These are phyloP conservation scores for Echria macrotheca DNA, from an alignment of 495 filamentous ascomycete genomes.

Conservation along the genomic window DNA sequence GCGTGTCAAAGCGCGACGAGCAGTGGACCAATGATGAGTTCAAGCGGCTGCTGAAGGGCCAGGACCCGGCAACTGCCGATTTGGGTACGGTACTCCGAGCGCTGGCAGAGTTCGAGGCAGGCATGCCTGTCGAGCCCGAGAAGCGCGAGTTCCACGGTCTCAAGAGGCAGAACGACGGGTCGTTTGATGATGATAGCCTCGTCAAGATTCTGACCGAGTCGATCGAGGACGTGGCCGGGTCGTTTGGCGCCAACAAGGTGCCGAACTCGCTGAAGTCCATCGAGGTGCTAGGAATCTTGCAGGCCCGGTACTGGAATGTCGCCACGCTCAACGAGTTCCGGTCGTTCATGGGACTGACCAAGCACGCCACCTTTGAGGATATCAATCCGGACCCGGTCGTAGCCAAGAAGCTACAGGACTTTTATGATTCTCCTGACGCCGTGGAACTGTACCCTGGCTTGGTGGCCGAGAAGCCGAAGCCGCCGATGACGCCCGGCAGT, in stretches of 20 bases:
- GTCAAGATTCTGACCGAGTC: conserved; percentile 53
- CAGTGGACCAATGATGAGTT: conserved; percentile 58
- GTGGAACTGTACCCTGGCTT: conserved; percentile 48
- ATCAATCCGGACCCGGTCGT: conserved; percentile 71
- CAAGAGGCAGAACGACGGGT: conserved; percentile 47
- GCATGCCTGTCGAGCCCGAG: conserved; percentile 48
- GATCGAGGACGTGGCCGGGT: conserved; percentile 46
- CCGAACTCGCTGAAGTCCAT: conserved; percentile 61
- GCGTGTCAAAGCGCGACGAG: conserved; percentile 58
- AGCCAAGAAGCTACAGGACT: conserved; percentile 40
- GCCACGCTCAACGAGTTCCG: conserved; percentile 77
- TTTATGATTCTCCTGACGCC: conserved; percentile 70
- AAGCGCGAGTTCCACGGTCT: conserved; percentile 55
- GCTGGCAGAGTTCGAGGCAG: conserved; percentile 46
- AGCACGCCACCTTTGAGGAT: conserved; percentile 64
- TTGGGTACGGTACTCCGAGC: conserved; percentile 47
- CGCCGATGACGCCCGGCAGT: conserved; percentile 57
- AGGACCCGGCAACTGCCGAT: conserved; percentile 41
- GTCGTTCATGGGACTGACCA: conserved; percentile 61
- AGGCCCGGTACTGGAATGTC: conserved; percentile 69
- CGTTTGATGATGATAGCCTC: conserved; percentile 50
- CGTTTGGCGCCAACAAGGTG: conserved; percentile 61
- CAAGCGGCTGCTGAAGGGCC: conserved; percentile 52
- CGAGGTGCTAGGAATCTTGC: conserved; percentile 74
- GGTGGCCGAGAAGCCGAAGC: conserved; percentile 67